phyloP scores from a whole-genome alignment of 2,329 filamentous ascomycete genomes.

The Colletotrichum nymphaeae region DNA sequence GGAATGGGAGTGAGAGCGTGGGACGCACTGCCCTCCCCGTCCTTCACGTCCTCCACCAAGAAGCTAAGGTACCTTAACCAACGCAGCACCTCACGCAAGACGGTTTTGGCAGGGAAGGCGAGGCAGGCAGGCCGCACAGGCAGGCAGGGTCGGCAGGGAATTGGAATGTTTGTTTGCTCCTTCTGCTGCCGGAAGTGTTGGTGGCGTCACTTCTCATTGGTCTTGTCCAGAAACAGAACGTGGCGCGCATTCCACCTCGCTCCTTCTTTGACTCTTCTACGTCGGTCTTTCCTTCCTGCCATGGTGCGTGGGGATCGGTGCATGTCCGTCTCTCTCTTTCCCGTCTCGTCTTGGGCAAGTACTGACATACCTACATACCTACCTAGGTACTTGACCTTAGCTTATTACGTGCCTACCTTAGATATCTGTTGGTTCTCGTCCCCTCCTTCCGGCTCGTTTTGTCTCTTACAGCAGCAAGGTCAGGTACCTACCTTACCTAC shows the following conservation, averaged over 20 bases:
- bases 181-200: constrained; percentile 35
- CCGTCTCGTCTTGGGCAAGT: background rate
- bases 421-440: background rate
- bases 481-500: too few relatives aligned
- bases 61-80: background rate
- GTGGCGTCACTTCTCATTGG: constrained; percentile 34
- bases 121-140: background rate
- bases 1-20: too few relatives aligned
- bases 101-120: too few relatives aligned
- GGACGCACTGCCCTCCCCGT: background rate
- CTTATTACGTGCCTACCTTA: too few relatives aligned
- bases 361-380: too few relatives aligned
- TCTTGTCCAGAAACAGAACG: constrained; percentile 13
- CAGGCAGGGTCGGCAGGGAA: background rate
- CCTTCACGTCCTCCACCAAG: too few relatives aligned
- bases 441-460: background rate
- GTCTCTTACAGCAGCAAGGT: background rate
- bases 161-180: constrained; percentile 32
- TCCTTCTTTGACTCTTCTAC: constrained; percentile 5
- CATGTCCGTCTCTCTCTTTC: background rate
- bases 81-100: background rate
- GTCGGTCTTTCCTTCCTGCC: background rate
- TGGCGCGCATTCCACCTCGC: constrained; percentile 15
- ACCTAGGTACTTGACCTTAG: too few relatives aligned
- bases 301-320: background rate